These are phyloP conservation scores for Saksenaea vasiformis DNA, from an alignment of 371 early-diverging fungal genomes.

Conservation along the genomic window DNA sequence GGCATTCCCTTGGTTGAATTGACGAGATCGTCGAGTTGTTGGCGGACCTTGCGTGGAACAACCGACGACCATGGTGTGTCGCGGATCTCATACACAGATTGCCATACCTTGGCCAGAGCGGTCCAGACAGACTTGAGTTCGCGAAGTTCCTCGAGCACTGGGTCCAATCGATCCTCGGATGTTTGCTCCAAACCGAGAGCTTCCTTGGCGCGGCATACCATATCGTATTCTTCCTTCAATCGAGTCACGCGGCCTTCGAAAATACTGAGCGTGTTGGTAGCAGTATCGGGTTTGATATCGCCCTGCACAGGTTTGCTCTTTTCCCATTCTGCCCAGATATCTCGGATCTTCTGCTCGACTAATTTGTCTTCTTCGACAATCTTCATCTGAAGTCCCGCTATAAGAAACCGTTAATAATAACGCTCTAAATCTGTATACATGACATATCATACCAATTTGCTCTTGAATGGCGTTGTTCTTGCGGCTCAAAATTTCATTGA, in stretches of 20 bases:
- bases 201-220: constrained; percentile 91
- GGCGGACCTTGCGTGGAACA: constrained; percentile 89
- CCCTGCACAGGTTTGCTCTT: constrained; percentile 93
- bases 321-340: constrained; percentile 91
- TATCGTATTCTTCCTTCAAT: constrained; percentile 86
- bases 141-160: constrained; percentile 90
- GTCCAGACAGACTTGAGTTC: constrained; percentile 96
- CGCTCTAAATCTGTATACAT: neutral
- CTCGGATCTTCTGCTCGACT: constrained; percentile 85
- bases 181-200: constrained; percentile 84
- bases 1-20: constrained; percentile 90
- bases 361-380: constrained; percentile 88
- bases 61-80: constrained; percentile 90
- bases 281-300: constrained; percentile 86
- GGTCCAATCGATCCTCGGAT: constrained; percentile 73
- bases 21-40: constrained; percentile 83
- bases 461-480: constrained; percentile 94
- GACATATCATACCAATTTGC: constrained; percentile 68
- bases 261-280: constrained; percentile 80
- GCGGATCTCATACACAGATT: constrained; percentile 78
- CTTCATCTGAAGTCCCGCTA: constrained; percentile 87
- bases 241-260: constrained; percentile 88
- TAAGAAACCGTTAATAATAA: constrained; percentile 4
- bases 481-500: constrained; percentile 89
- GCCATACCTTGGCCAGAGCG: constrained; percentile 84